Base-by-base conservation (phyloP, 1,284 basidiomycete genomes). In the Abortiporus biennis region DNA sequence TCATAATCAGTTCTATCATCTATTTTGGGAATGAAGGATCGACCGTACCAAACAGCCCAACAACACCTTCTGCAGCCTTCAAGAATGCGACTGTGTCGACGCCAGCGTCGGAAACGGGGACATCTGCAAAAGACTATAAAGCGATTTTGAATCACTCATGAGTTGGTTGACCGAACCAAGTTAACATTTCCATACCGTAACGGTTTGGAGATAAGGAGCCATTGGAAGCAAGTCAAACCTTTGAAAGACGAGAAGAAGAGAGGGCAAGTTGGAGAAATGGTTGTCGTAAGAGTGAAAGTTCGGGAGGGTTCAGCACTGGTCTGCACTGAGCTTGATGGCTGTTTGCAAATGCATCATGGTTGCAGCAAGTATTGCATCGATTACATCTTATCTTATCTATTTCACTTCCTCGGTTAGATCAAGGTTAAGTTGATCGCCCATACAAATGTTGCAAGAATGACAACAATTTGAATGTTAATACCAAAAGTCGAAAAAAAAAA, bases 31-130 rank as follows among this genome's bases (percentile, higher is more conserved):
- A 35, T 15, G 24, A 20, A 44, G 15, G 19, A 27, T 15, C 9
- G 8, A 1, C 64, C 81, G 47, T 54, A 95, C 93, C 88, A 61
- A 99, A 97, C 54, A 99, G 72, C 52, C 85, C 84, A 50, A 95
- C 86, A 38, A 99, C 74, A 34, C 92, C 93, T 53, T 91, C 78
- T 2, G 89, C 76, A 6, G 96, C 96, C 57, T 96, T 83, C 49
- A 95, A 74, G 71, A 99, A 99, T 34, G 76, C 71, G 33, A 78
- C 63, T 3, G 96, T 98, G 61, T 97, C 84, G 61, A 99, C 80
- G 51, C 95, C 94, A 50, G 73, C 74, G 53, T 91, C 85, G 48
- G 86, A 91, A 56, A 92, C 74, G 25, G 86, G 78, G 23, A 99
- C 95, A 64, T 96, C 88, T 54, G 80, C 81, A 61, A 92, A 97